Base-by-base conservation (phyloP, 2,329 filamentous ascomycete genomes). In the Epichloe bromicola region DNA sequence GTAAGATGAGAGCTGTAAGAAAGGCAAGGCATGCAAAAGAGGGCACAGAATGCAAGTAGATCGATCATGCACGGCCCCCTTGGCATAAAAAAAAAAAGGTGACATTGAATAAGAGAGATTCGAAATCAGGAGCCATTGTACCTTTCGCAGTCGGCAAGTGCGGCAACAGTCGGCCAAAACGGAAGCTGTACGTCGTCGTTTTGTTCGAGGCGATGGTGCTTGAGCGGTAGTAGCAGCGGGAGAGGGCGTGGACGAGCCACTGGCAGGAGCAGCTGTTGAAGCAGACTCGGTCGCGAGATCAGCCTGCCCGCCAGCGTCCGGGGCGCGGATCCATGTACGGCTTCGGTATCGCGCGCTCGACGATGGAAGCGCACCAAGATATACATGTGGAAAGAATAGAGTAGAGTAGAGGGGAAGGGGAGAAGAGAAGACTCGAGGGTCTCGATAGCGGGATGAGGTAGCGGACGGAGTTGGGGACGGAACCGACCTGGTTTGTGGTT, bases 111-210 rank as follows among this genome's bases (percentile, higher is more conserved):
- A 14, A 14, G 26, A 6, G 20, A 7, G 5, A 14, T 15, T 26
- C 33, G 38, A 17, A 17, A 26, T 15, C 15, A 47, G 10, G 14
- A 12, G 17, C n/a, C n/a, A 37, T 47, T 54, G 56, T 53, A 68
- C 67, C 64, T 69, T 69, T 54, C 67, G 63, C 41, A 69, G 53
- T 17, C 66, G 59, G 54, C 67, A 69, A 20, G 65, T 69, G 51
- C 64, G 65, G 56, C 66, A 69, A 52, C 65, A 67, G 39, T 66
- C 62, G 42, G 57, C 52, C 37, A 58, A 36, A 37, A 55, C 50
- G 20, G 61, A 52, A 17, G 61, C 59, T 2, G 59, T 61, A 15
- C 65, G 63, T 46, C 65, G 63, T 23, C 65, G 63, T 51, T 67
- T 68, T n/a, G 55, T 53, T 30, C 60, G 54, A 30, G 60, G 57